phyloP scores from a whole-genome alignment of 208 protist species.

The Acanthamoeba castellanii region DNA sequence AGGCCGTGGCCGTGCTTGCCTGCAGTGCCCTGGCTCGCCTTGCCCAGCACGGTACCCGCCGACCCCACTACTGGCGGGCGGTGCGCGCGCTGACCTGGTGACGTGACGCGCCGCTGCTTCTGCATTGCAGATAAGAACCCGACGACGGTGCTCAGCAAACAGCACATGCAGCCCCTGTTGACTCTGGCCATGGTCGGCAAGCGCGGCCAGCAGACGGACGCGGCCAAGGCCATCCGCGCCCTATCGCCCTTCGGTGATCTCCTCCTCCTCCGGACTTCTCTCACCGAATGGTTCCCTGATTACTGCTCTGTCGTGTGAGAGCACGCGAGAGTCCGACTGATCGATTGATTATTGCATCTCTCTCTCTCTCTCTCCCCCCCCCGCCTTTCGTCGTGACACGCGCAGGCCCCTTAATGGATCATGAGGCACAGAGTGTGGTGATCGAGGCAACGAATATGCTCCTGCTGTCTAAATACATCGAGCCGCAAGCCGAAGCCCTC shows the following conservation, averaged over 20 bases:
- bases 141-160: not conserved
- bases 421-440: not conserved
- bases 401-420: slow-evolving; percentile 2
- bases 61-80: not conserved
- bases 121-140: slow-evolving; percentile 23
- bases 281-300: not conserved
- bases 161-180: not conserved
- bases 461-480: not conserved
- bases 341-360: too few species aligned
- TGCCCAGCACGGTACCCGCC: not conserved
- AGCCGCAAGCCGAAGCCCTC: not conserved
- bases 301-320: not conserved
- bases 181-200: not conserved
- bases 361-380: too few species aligned
- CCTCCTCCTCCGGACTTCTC: not conserved
- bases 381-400: too few species aligned
- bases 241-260: not conserved
- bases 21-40: slow-evolving; percentile 34
- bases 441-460: slow-evolving; percentile 18
- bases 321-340: not conserved
- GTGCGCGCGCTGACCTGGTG: not conserved
- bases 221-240: not conserved
- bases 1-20: not conserved
- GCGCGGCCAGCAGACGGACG: not conserved
- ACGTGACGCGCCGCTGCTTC: too few species aligned